Evolutionary conservation across 1,284 basidiomycete genomes (phyloP).

Genomic region (Meripilus lineatus): DNA sequence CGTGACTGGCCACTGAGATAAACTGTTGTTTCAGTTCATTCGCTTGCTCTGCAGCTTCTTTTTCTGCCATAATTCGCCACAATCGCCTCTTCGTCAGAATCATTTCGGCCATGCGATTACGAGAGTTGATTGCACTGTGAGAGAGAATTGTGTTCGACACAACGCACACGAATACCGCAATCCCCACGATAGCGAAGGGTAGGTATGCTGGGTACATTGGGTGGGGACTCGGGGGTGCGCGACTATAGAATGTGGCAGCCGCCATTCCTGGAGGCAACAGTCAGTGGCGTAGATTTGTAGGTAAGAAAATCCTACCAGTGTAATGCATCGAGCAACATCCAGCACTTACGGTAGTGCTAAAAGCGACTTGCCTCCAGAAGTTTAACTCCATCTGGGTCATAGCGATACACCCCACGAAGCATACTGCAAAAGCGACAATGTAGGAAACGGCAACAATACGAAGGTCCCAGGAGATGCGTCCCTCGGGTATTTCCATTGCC

Average conservation of each 20-base stretch:
- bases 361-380: conserved; percentile 24
- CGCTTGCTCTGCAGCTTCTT: conserved; percentile 29
- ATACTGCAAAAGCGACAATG: conserved; percentile 22
- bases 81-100: conserved; percentile 25
- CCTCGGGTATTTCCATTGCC: conserved; percentile 26
- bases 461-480: conserved; percentile 23
- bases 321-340: conserved; percentile 29
- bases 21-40: conserved; percentile 30
- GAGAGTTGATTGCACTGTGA: conserved; percentile 23
- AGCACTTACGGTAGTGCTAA: conserved; percentile 23
- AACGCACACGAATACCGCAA: conserved; percentile 25
- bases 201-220: conserved; percentile 25
- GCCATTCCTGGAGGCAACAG: conserved; percentile 21
- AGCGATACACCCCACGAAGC: conserved; percentile 23
- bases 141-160: conserved; percentile 26
- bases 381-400: conserved; percentile 29
- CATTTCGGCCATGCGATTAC: conserved; percentile 29
- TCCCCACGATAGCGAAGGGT: conserved; percentile 21
- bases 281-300: not conserved
- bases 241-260: conserved; percentile 26
- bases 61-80: conserved; percentile 30
- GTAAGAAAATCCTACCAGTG: conserved; percentile 18
- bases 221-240: conserved; percentile 14
- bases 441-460: conserved; percentile 22
- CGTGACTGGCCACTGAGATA: conserved; percentile 28